Conservation (phyloP, 257 asterid species). For the Euphrasia confusa region DNA sequence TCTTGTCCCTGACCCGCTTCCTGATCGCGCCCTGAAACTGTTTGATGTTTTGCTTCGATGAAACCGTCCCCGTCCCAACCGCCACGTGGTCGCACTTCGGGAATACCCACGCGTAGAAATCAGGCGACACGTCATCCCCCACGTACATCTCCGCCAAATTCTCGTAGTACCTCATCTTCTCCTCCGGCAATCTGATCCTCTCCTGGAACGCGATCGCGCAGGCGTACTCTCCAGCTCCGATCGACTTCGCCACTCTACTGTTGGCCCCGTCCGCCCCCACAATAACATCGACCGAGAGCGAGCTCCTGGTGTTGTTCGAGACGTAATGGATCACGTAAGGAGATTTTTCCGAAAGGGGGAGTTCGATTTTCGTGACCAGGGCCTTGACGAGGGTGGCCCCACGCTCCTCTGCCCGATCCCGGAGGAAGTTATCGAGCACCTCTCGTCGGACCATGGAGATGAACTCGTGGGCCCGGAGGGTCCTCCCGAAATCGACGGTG, state of each 20-base stretch:
- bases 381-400: constrained; percentile 65
- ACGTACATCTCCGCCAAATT: constrained; percentile 77
- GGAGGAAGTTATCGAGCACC: constrained; percentile 75
- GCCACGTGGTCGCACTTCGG: constrained; percentile 92
- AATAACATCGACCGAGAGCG: constrained; percentile 59
- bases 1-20: constrained; percentile 38
- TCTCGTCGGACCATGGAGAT: constrained; percentile 89
- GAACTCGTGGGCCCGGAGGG: constrained; percentile 59
- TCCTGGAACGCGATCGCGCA: constrained; percentile 81
- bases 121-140: constrained; percentile 77
- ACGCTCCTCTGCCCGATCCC: constrained; percentile 45
- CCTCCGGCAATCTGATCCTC: constrained; percentile 60
- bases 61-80: constrained; percentile 67
- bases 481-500: constrained; percentile 67
- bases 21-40: constrained; percentile 44
- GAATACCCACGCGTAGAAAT: constrained; percentile 88
- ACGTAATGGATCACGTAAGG: constrained; percentile 56
- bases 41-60: constrained; percentile 46
- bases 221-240: constrained; percentile 61
- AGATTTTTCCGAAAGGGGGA: constrained; percentile 37
- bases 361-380: constrained; percentile 52
- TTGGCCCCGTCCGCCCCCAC: constrained; percentile 90
- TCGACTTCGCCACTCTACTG: constrained; percentile 73
- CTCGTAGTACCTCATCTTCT: constrained; percentile 66
- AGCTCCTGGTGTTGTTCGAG: constrained; percentile 28